Evolutionary conservation across 495 filamentous ascomycete species (phyloP), one percentile per base, ranked within the genome.

Genomic region (Astrothelium subdiscretum): DNA sequence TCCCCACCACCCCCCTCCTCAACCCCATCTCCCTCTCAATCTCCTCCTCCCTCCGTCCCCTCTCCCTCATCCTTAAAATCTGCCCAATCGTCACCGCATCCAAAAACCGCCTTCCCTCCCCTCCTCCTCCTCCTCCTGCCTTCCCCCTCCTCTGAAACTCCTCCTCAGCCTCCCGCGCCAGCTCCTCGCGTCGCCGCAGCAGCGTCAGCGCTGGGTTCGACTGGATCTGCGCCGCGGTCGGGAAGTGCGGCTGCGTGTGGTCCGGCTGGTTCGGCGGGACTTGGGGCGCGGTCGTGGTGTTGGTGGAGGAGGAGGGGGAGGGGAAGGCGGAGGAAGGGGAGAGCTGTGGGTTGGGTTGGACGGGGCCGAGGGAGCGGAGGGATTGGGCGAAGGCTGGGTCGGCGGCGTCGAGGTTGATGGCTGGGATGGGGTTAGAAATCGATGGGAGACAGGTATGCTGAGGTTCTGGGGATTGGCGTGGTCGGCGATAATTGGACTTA

Each of bases 361-460:
- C 86, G 61, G 86, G 80, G 61, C 87, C 87, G 65, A 90, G 77
- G 43, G 73, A 72, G 68, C 80, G 81, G 61, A 88, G 80, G 58
- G 82, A 83, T 65, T 77, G 78, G 58, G 81, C 82, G 72, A 84
- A 86, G 70, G 81, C 73, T 2, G 85, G 84, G 66, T 87, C 84
- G n/a, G 77, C 78, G 63, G 80, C 81, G 67, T 88, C 86, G 63
- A 84, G 75, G 68, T 86, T 80, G 62, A 87, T 83, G n/a, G 82
- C 84, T 87, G 63, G 29, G 44, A 62, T 66, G n/a, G 57, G 32
- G 58, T 57, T 31, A 27, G 40, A 2, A 62, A 57, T 59, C 62
- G 61, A 11, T 60, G 59, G 18, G 27, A 32, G 24, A 68, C 62
- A 20, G 62, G 63, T 1, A 63, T 62, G 27, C 58, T 68, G 26